Conservation (phyloP, 2,329 filamentous ascomycete genomes). For the Aspergillus pseudotamarii region DNA sequence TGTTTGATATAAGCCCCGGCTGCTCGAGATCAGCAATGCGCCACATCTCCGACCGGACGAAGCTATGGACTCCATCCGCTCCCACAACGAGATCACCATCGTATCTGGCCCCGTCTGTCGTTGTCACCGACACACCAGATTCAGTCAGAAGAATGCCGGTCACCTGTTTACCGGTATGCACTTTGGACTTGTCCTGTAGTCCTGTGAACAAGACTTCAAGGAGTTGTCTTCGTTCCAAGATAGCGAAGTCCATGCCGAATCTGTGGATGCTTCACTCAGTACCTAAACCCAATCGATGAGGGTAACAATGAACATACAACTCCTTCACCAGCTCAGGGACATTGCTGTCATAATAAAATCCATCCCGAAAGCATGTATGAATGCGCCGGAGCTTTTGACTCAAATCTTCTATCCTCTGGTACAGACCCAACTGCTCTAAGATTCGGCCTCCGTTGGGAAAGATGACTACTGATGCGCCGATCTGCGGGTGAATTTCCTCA, state of each 20-base stretch:
- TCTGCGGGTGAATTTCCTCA: constrained; percentile 14
- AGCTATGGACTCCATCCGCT: constrained; percentile 48
- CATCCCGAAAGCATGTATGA: constrained; percentile 15
- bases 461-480: constrained; percentile 23
- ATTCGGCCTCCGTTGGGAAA: constrained; percentile 24
- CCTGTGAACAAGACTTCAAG: constrained; percentile 26
- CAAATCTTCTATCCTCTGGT: constrained; percentile 14
- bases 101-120: constrained; percentile 37
- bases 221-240: constrained; percentile 23
- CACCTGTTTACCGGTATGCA: constrained; percentile 31
- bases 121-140: constrained; percentile 32
- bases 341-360: constrained; percentile 8
- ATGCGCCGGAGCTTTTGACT: constrained; percentile 19
- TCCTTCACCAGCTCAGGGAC: constrained; percentile 15
- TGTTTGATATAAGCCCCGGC: constrained; percentile 1
- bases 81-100: constrained; percentile 43
- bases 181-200: constrained; percentile 35
- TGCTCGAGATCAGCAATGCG: constrained; percentile 14
- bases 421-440: constrained; percentile 20
- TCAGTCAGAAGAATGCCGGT: constrained; percentile 24
- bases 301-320: constrained; percentile 3
- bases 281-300: neutral
- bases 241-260: constrained; percentile 23
- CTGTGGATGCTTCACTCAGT: neutral
- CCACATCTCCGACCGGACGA: constrained; percentile 40